phyloP scores from a whole-genome alignment of 495 filamentous ascomycete species.

The Niebla homalea region DNA sequence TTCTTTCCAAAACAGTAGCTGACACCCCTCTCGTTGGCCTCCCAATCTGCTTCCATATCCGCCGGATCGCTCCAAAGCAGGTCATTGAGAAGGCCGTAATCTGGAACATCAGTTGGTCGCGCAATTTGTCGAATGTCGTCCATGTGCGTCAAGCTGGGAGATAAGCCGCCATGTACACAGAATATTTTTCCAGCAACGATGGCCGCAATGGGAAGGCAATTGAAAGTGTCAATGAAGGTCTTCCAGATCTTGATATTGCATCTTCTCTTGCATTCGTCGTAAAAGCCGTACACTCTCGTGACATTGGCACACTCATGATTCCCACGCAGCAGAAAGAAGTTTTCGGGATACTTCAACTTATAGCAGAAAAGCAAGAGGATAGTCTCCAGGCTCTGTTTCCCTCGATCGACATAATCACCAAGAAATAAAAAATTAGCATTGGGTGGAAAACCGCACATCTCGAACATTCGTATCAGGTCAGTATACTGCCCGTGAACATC shows the following conservation, averaged over 20 bases:
- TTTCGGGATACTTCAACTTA: conserved; percentile 97
- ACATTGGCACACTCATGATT: conserved; percentile 99
- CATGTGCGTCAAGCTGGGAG: conserved; percentile 87
- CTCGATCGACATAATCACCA: conserved; percentile 94
- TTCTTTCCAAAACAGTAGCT: conserved; percentile 99
- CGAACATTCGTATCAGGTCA: conserved; percentile 92
- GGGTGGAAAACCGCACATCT: conserved; percentile 98
- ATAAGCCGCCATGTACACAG: conserved; percentile 94
- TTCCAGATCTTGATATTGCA: conserved; percentile 99
- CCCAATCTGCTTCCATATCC: conserved; percentile 97
- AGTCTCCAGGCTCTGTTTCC: conserved; percentile 94
- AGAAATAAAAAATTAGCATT: conserved; percentile 90
- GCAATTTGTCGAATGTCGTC: conserved; percentile 96
- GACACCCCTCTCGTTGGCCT: conserved; percentile 90
- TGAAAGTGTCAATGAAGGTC: conserved; percentile 97
- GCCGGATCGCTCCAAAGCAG: conserved; percentile 96
- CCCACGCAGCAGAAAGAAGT: conserved; percentile 93
- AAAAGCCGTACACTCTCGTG: conserved; percentile 96
- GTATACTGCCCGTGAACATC: conserved; percentile 98
- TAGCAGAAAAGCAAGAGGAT: conserved; percentile 94
- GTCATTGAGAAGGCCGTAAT: conserved; percentile 94
- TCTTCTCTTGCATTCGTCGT: conserved; percentile 95
- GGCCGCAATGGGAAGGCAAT: conserved; percentile 84
- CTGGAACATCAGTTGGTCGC: conserved; percentile 90
- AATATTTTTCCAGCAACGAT: conserved; percentile 99